Percentiles rank a stretch among this genome's conserved stretches.
These are phyloP conservation scores for Purshia tridentata DNA, from an alignment of 306 rosid genomes.

Conservation along the genomic window DNA sequence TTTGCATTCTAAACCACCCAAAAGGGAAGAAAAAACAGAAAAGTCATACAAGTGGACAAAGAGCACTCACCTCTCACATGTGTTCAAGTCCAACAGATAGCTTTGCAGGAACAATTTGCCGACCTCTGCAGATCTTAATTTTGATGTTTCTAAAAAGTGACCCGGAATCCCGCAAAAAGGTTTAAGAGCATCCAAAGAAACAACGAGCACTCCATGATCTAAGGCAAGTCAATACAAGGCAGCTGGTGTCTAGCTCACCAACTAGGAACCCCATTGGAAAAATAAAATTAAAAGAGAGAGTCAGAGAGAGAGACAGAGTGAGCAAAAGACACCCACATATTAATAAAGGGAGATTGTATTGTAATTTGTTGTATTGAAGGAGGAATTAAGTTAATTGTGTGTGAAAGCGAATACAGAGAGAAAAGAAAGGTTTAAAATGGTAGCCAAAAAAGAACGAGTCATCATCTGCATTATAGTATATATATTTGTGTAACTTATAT, in stretches of 20 bases:
- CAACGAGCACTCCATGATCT: constrained; percentile 44
- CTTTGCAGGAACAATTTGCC: constrained; percentile 9
- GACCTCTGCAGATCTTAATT: background rate
- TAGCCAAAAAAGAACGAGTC: constrained; percentile 17
- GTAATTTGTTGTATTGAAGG: background rate
- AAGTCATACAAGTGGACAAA: background rate
- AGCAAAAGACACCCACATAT: background rate
- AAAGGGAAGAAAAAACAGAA: background rate
- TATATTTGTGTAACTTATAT: background rate
- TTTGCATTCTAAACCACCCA: constrained; percentile 3
- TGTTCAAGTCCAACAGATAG: constrained; percentile 19
- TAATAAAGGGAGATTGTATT: background rate
- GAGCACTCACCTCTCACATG: constrained; percentile 32
- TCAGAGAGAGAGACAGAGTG: background rate
- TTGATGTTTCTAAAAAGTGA: constrained; percentile 8
- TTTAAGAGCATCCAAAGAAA: constrained; percentile 24
- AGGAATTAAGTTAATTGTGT: constrained; percentile 6
- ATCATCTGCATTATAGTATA: background rate
- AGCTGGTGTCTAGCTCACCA: constrained; percentile 55
- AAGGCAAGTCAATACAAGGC: constrained; percentile 43
- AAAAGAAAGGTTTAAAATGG: background rate
- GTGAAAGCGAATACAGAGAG: constrained; percentile 22
- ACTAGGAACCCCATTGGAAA: constrained; percentile 28
- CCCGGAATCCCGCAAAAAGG: constrained; percentile 14
- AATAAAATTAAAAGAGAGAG: background rate